Base-by-base conservation (phyloP, 495 filamentous ascomycete species). In the Gamarada debralockiae region DNA sequence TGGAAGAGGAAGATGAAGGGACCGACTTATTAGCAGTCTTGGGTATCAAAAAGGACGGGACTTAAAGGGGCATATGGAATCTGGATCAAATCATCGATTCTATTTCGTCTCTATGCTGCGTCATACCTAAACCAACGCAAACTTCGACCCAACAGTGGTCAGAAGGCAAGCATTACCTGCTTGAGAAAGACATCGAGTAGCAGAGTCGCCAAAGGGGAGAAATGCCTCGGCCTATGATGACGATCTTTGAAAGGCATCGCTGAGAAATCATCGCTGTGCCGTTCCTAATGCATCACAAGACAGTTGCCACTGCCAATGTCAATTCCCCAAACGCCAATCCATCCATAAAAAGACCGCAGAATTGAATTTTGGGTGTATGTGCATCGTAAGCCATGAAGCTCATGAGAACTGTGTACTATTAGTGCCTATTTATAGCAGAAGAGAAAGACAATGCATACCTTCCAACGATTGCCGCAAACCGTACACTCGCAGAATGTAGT, bases 401-500 rank as follows among this genome's bases (percentile, higher is more conserved):
- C 47, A 64, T 25, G 61, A 64, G 55, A 64, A 64, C 61, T 64
- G 22, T 33, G 2, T 33, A 31, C 10, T 36, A 23, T 63, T 31
- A 58, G 57, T 49, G 6, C 12, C n/a, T 25, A 29, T 41, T 3
- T 3, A 33, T 13, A 12, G 1, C 20, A 29, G 12, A 12, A 34
- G 15, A 49, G 13, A 2, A 25, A 48, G 29, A 12, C 1, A 4
- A 49, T 40, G 64, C 73, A 63, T 63, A 80, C 79, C 75, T 90
- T 90, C 86, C 86, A 90, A 23, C 83, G 74, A 63, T 89, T 81
- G 29, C 86, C 86, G 64, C 86, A 90, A 38, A 81, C 74, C 48
- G 78, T 82, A 66, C 86, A 90, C 64, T 86, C 83, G 68, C 86
- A 90, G 64, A 89, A 89, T 3, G 86, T 89, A 48, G 86, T 90